These are phyloP conservation scores for Myriangium duriaei DNA, from an alignment of 2,329 filamentous ascomycete genomes.

Conservation along the genomic window DNA sequence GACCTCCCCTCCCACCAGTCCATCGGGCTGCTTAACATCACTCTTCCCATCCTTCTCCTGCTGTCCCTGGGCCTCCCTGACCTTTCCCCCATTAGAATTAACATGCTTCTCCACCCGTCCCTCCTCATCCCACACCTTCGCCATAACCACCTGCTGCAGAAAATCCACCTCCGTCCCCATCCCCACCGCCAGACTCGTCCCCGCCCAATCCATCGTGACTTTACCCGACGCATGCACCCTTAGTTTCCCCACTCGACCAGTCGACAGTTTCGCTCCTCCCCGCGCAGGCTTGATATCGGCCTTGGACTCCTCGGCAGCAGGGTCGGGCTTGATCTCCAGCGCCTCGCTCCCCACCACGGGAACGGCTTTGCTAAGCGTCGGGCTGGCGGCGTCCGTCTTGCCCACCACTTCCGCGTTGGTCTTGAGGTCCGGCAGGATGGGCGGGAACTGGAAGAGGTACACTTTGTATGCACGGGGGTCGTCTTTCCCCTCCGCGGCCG, in stretches of 20 bases:
- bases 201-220: constrained; percentile 51
- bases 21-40: constrained; percentile 16
- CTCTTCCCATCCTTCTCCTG: constrained; percentile 24
- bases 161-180: constrained; percentile 45
- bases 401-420: constrained; percentile 24
- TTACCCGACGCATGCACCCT: constrained; percentile 49
- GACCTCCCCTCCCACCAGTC: constrained; percentile 28
- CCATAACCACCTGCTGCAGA: constrained; percentile 46
- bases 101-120: constrained; percentile 16
- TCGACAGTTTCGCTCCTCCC: constrained; percentile 31
- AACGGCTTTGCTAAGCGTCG: neutral
- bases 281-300: constrained; percentile 23
- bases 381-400: constrained; percentile 11
- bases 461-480: constrained; percentile 40
- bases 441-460: constrained; percentile 53
- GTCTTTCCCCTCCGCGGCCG: constrained; percentile 10
- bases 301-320: constrained; percentile 13
- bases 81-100: constrained; percentile 17
- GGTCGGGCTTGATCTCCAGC: constrained; percentile 19
- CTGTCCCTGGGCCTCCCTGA: constrained; percentile 19
- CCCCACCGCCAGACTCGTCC: constrained; percentile 44
- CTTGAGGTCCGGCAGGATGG: constrained; percentile 45
- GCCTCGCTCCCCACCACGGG: neutral
- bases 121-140: constrained; percentile 22
- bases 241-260: constrained; percentile 48